A percentile compares a stretch with the other conserved stretches of the same genome.
Evolutionary conservation across 495 filamentous ascomycete genomes (phyloP).

Genomic region (Xylaria castorea): DNA sequence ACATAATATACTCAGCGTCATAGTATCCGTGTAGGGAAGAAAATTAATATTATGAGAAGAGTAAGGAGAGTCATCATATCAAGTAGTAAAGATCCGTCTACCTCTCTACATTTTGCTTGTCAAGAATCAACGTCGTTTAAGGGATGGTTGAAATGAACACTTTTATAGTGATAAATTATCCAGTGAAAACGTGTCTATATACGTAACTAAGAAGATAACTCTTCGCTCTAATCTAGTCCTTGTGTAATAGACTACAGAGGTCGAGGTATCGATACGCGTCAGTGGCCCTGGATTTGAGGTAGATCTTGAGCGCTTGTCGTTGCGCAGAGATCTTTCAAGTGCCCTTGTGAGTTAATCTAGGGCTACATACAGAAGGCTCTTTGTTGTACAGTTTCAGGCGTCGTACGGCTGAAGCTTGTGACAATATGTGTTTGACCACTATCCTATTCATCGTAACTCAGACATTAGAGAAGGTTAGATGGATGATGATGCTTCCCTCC

Average conservation of each 20-base stretch:
- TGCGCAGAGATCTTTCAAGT: not conserved
- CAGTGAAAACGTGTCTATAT: not conserved
- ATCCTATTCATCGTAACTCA: not conserved
- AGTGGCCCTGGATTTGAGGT: not conserved
- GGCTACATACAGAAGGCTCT: not conserved
- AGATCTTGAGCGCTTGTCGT: not conserved
- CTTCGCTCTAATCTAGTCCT: not conserved
- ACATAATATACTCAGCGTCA: not conserved
- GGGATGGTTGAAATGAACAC: not conserved
- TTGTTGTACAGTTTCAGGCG: not conserved
- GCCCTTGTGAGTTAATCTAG: not conserved
- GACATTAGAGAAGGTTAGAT: not conserved
- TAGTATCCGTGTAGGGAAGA: not conserved
- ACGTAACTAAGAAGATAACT: not conserved
- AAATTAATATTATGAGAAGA: not conserved
- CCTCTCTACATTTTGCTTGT: not conserved
- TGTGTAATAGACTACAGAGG: not conserved
- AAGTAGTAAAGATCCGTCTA: not conserved
- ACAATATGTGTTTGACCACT: not conserved
- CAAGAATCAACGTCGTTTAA: not conserved
- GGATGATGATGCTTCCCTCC: not conserved
- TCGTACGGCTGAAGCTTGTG: not conserved
- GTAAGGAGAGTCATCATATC: not conserved
- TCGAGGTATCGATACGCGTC: not conserved
- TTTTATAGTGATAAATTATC: not conserved